Evolutionary conservation across 2,329 filamentous ascomycete genomes (phyloP), one percentile per base, ranked within the genome.

Genomic region (Madurella fahalii): DNA sequence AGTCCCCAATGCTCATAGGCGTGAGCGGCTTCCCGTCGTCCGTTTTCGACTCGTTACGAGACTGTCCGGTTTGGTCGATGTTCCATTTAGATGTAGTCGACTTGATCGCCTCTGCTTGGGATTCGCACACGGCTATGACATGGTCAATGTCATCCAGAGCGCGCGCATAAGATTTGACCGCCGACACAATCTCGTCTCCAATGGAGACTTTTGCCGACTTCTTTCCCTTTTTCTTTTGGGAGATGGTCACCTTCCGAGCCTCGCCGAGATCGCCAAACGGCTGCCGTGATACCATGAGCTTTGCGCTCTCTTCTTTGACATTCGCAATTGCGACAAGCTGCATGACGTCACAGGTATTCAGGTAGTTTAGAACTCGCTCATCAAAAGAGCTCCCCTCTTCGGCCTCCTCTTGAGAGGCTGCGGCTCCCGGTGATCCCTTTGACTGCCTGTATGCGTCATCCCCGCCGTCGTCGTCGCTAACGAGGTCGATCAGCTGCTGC

Each of bases 71-170:
- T 13, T 69, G 68, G 57, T 81, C 76, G 37, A 80, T 65, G 45
- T 77, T 72, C 78, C 78, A 81, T 3, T 59, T 68, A 15, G 74
- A 72, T 9, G 80, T 73, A 17, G 74, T 74, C 2, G 63, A 60
- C 57, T 76, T 79, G 56, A 80, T 73, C 1, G 70, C 71, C 57
- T 84, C 83, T 1, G 88, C 89, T 40, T 93, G 77, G 2, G 74
- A 72, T 66, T 93, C 87, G 65, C 92, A 96, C 59, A 86, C 78
- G 17, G 81, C 77, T 15, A 96, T 90, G 9, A 96, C 80, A 42
- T 86, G 79, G 69, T 96, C 92, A 50, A 96, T 90, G 17, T 89
- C 89, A 59, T 87, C 81, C 62, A 94, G 92, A 0, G 89, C 89
- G 16, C 79, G 80, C 72, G 88, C 86, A 78, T 95, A 95, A 20